Base-by-base conservation (phyloP, 2,329 filamentous ascomycete genomes). In the Laburnicola sp. region DNA sequence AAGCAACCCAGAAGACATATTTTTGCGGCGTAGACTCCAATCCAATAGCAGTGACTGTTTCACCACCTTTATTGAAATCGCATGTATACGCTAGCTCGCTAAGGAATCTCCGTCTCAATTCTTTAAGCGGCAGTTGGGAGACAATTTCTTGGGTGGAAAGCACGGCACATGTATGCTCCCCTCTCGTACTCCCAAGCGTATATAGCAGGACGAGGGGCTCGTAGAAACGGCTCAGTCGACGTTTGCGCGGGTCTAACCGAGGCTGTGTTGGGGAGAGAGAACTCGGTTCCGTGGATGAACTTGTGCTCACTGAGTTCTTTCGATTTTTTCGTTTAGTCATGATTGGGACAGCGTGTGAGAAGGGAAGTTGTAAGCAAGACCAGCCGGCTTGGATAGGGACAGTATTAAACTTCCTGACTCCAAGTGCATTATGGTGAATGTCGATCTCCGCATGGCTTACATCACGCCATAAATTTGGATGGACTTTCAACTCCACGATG, bases 61-160 rank as follows among this genome's bases (percentile, higher is more conserved):
- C 48, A 43, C 56, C 51, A 9, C 51, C 54, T 35, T 59, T 57
- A n/a, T 57, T 46, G 27, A 43, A 53, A 31, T 59, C 51, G 40
- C 51, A 59, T 21, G 51, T 25, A 37, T 46, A 59, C 11, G 51
- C 45, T 26, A 59, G 28, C 23, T 54, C 49, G 31, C 25, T 46
- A 8, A 59, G 49, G 25, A 59, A 59, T 41, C 5, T 49, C 16
- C 46, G 38, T 51, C 49, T 47, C 5, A 54, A 22, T 7, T 54
- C 34, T 42, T 42, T 36, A 9, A 41, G 22, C 11, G 28, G 23
- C 34, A 46, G 26, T 22, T 36, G 40, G 27, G 32, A 23, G 26
- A 49, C 16, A 26, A 49, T 21, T 30, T 44, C 47, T 28, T 40
- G 6, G 4, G 42, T 36, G 16, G 44, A 21, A 21, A 37, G 35